Percentiles rank a stretch among this genome's conserved stretches.
These are phyloP conservation scores for Medicago ruthenica DNA, from an alignment of 306 rosid species.

Conservation along the genomic window DNA sequence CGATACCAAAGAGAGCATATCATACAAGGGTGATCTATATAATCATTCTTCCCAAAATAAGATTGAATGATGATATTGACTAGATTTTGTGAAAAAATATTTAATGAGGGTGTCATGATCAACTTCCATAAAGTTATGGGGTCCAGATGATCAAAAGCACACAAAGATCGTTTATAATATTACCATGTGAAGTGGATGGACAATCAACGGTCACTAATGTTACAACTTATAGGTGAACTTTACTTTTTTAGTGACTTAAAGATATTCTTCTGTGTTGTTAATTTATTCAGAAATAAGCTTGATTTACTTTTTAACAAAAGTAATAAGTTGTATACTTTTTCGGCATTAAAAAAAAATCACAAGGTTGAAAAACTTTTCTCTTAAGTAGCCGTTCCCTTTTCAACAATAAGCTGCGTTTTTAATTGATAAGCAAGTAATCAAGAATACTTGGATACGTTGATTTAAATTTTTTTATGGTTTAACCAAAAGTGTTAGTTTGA, in stretches of 20 bases:
- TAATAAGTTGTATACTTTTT: not conserved
- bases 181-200: slow-evolving; percentile 1
- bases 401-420: not conserved
- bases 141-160: slow-evolving; percentile 12
- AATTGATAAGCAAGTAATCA: not conserved
- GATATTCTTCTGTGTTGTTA: not conserved
- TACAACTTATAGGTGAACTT: not conserved
- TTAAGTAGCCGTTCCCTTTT: not conserved
- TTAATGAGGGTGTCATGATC: not conserved
- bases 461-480: not conserved
- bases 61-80: not conserved
- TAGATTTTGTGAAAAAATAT: not conserved
- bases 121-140: slow-evolving; percentile 12
- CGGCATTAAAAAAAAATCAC: not conserved
- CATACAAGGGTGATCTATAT: not conserved
- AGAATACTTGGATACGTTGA: not conserved
- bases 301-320: not conserved
- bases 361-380: not conserved
- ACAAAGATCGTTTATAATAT: not conserved
- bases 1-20: too few relatives aligned
- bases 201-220: not conserved
- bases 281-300: not conserved
- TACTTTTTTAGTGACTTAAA: not conserved
- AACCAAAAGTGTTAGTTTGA: not conserved
- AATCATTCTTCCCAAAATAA: not conserved